A percentile compares a stretch with the other conserved stretches of the same genome.
Evolutionary conservation across 805 yeast genomes (phyloP).

Genomic region (Candida berthetii): DNA sequence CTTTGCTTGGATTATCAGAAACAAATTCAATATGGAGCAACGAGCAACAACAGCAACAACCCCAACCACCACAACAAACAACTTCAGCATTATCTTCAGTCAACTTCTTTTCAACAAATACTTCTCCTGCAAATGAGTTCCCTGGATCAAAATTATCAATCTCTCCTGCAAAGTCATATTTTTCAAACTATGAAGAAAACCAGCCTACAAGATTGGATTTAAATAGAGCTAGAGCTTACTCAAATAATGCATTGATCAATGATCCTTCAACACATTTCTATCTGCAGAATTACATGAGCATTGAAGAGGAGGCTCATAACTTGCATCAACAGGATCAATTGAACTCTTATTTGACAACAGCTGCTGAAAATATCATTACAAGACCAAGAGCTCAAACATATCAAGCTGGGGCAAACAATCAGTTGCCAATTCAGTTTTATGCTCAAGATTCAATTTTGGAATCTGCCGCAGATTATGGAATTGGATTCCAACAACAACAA

Average conservation of each 20-base stretch:
- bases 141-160: constrained; percentile 7
- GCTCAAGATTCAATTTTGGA: constrained; percentile 8
- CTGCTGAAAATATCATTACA: constrained; percentile 3
- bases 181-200: constrained; percentile 12
- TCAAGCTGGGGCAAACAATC: constrained; percentile 18
- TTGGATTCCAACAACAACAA: no score
- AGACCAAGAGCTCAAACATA: constrained; percentile 39
- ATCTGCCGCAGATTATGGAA: constrained; percentile 2
- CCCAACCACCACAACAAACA: background rate
- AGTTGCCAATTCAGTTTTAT: constrained; percentile 24
- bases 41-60: constrained; percentile 20
- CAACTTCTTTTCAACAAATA: constrained; percentile 2
- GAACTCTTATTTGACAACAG: background rate
- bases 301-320: constrained; percentile 7
- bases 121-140: constrained; percentile 2
- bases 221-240: constrained; percentile 19
- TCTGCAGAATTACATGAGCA: constrained; percentile 1
- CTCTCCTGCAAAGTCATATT: constrained; percentile 11
- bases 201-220: constrained; percentile 6
- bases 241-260: constrained; percentile 14
- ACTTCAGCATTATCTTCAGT: background rate
- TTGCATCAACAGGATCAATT: constrained; percentile 7
- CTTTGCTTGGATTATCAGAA: constrained; percentile 32
- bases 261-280: constrained; percentile 9
- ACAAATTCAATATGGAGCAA: constrained; percentile 58